phyloP scores from a whole-genome alignment of 176 grass and related monocot genomes.

The Oryza coarctata region DNA sequence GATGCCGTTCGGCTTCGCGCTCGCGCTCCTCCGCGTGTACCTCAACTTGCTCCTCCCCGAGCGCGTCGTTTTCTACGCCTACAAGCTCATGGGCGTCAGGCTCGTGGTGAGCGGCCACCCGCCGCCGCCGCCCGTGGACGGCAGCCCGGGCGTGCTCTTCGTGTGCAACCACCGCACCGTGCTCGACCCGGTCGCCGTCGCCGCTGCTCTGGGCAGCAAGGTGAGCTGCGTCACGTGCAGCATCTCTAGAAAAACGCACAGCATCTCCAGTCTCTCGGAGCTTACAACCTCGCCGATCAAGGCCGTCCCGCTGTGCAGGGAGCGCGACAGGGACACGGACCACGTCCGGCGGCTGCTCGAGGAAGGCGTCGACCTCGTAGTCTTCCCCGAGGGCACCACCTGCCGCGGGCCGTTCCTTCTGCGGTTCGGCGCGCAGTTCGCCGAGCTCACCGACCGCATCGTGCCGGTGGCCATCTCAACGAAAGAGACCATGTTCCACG shows the following conservation, averaged over 20 bases:
- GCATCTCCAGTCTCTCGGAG: conserved; percentile 41
- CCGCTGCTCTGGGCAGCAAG: conserved; percentile 57
- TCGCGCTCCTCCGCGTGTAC: conserved; percentile 52
- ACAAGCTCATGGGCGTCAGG: conserved; percentile 58
- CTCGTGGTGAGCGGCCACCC: conserved; percentile 58
- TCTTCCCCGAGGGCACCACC: conserved; percentile 61
- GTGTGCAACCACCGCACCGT: conserved; percentile 80
- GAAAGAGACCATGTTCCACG: conserved; percentile 64
- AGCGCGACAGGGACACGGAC: conserved; percentile 35
- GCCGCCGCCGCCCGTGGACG: conserved; percentile 39
- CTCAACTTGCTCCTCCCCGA: conserved; percentile 52
- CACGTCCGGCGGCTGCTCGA: conserved; percentile 48
- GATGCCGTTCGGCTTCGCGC: conserved; percentile 56
- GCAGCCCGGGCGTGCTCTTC: conserved; percentile 50
- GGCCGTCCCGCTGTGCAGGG: conserved; percentile 31
- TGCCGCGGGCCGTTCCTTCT: conserved; percentile 62
- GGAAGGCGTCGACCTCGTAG: conserved; percentile 48
- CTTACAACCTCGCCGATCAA: conserved; percentile 40
- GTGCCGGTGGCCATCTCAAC: conserved; percentile 65
- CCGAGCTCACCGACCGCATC: conserved; percentile 66
- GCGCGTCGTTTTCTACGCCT: conserved; percentile 50
- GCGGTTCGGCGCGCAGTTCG: conserved; percentile 53
- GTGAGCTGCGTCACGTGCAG: conserved; percentile 57
- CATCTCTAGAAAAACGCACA: background rate
- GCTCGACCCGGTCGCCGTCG: conserved; percentile 46